phyloP scores from a whole-genome alignment of 495 filamentous ascomycete species.

The Trichodelitschia bisporula region DNA sequence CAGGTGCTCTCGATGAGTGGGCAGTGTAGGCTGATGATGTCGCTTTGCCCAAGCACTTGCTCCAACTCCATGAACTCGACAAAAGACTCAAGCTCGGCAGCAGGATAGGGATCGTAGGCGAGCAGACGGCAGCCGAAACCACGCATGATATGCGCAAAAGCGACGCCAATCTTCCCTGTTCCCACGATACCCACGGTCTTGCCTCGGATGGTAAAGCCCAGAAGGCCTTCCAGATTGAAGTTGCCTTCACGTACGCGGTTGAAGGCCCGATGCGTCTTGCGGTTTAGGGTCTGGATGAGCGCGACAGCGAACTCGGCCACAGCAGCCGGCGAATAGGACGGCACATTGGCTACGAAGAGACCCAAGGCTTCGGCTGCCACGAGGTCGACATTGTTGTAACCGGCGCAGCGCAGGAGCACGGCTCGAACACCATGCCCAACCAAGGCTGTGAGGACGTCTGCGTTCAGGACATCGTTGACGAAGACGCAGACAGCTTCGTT shows the following conservation, averaged over 20 bases:
- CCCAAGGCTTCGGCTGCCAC: constrained; percentile 25
- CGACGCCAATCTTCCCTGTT: constrained; percentile 27
- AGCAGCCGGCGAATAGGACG: constrained; percentile 43
- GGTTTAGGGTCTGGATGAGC: constrained; percentile 42
- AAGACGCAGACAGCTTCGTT: constrained; percentile 41
- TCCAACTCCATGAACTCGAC: constrained; percentile 25
- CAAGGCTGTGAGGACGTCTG: constrained; percentile 24
- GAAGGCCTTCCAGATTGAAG: constrained; percentile 38
- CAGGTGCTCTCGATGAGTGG: constrained; percentile 32
- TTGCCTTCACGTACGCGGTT: constrained; percentile 50
- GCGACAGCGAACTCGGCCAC: constrained; percentile 49
- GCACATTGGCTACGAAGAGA: constrained; percentile 41
- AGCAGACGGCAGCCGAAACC: constrained; percentile 39
- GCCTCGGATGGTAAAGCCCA: constrained; percentile 32
- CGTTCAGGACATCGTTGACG: constrained; percentile 37
- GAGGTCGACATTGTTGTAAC: constrained; percentile 46
- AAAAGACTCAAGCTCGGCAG: constrained; percentile 19
- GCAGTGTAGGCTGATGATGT: constrained; percentile 41
- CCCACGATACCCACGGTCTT: constrained; percentile 35
- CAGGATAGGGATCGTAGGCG: constrained; percentile 29
- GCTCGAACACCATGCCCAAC: constrained; percentile 24
- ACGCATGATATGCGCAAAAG: constrained; percentile 20
- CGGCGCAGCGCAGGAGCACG: constrained; percentile 41
- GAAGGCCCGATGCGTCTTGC: constrained; percentile 45
- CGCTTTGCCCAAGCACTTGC: constrained; percentile 24